These are phyloP conservation scores for Clausena lansium DNA, from an alignment of 345 rosid species.

Conservation along the genomic window DNA sequence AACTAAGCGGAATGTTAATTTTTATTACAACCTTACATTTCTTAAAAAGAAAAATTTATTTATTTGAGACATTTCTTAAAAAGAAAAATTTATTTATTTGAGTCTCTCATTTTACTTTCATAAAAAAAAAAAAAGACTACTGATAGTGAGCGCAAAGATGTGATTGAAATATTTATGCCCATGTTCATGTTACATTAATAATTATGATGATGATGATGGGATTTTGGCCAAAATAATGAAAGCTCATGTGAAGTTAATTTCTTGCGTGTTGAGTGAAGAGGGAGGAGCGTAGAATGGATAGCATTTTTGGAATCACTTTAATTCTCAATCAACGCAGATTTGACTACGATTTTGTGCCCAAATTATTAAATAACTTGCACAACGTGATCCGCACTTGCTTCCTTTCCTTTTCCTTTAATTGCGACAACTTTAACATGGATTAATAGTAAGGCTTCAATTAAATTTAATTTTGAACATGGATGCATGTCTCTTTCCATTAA, in stretches of 20 bases:
- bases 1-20: no score
- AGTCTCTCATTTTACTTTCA: no score
- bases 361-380: not conserved
- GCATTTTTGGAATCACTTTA: not conserved
- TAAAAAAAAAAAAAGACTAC: no score
- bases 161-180: not conserved
- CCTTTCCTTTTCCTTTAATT: not conserved
- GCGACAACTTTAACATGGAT: not conserved
- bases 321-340: not conserved
- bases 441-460: not conserved
- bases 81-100: no score
- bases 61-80: no score
- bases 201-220: not conserved
- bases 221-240: not conserved
- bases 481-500: no score
- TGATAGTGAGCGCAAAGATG: not conserved
- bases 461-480: not conserved
- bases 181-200: not conserved
- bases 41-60: no score
- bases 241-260: not conserved
- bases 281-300: not conserved
- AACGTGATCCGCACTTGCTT: constrained; percentile 22
- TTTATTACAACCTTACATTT: not conserved
- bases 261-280: not conserved
- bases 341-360: not conserved